Conservation (phyloP, 129 eudicot species). For the Saposhnikovia divaricata region DNA sequence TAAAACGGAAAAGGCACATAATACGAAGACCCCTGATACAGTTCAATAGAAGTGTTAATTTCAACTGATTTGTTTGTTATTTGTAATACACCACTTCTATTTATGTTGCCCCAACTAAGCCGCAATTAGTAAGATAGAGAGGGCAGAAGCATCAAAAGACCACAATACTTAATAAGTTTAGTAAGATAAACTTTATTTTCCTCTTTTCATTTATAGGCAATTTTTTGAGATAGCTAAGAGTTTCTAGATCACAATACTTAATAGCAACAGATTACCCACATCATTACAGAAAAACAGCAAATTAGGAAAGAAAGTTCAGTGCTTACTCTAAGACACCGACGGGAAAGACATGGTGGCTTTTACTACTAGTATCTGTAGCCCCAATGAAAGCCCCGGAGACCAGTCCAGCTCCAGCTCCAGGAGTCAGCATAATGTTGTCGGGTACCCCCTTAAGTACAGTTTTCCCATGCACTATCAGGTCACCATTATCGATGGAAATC, state of each 20-base stretch:
- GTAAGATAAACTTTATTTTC: too few species aligned
- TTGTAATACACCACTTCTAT: background rate
- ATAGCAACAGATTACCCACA: background rate
- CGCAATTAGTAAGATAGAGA: background rate
- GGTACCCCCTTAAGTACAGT: slow-evolving; percentile 74
- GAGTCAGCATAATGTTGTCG: slow-evolving; percentile 74
- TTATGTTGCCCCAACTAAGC: background rate
- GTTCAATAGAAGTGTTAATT: background rate
- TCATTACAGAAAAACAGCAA: background rate
- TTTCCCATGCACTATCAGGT: slow-evolving; percentile 92
- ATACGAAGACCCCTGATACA: slow-evolving; percentile 68
- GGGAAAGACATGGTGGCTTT: slow-evolving; percentile 84
- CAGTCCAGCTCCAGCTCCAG: slow-evolving; percentile 64
- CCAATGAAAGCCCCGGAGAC: slow-evolving; percentile 81
- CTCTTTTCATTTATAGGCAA: background rate
- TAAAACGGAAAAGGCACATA: slow-evolving; percentile 88
- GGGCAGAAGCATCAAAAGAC: background rate
- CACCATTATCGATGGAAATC: slow-evolving; percentile 58
- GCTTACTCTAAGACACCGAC: slow-evolving; percentile 81
- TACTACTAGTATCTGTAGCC: slow-evolving; percentile 58
- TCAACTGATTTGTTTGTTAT: background rate
- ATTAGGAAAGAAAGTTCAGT: background rate
- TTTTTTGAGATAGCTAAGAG: too few species aligned
- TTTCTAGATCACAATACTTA: background rate
- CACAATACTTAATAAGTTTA: too few species aligned